Base-by-base conservation (phyloP, 805 yeast species). In the Metschnikowia anglica region DNA sequence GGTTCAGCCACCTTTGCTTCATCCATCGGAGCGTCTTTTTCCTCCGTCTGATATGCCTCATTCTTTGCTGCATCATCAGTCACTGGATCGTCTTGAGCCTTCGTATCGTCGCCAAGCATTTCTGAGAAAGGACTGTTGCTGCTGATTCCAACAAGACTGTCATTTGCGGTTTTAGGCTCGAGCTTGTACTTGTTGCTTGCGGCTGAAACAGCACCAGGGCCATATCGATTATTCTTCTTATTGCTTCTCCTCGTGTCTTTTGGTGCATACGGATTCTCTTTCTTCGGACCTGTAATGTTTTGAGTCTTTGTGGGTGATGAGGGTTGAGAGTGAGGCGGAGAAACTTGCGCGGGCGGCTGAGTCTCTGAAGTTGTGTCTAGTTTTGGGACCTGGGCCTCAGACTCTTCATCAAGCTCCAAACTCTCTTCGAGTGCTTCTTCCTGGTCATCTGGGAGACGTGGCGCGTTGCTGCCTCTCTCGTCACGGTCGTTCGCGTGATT, bases 261-360 rank as follows among this genome's bases (percentile, higher is more conserved):
- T 17, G 73, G 73, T 7, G 73, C 73, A 47, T 68, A 69, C 4
- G 73, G 73, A 40, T 68, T 68, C 11, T 42, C 45, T 31, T 27
- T 43, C 26, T 15, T 33, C 12, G 42, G 42, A 10, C 16, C 38
- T 10, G 32, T 16, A n/a, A 13, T 19, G n/a, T 12, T 17, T 12
- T 3, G 18, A 8, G 26, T 33, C 18, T 4, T 7, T 4, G 31
- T 10, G 10, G 31, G 15, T 3, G 31, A 28, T 12, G 38, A 35
- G 7, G 34, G 30, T 26, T 52, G 46, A 19, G 60, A 56, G 24
- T 54, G 39, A 16, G 35, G 36, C 33, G 31, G 37, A 20, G 37
- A 15, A 15, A 7, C 31, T 12, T 16, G 30, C 2, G 5, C 25
- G 10, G 30, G 8, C n/a, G 17, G 15, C 11, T 12, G 25, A n/a